Evolutionary conservation across 495 filamentous ascomycete species (phyloP).

Genomic region (Trichoderma erinaceum): DNA sequence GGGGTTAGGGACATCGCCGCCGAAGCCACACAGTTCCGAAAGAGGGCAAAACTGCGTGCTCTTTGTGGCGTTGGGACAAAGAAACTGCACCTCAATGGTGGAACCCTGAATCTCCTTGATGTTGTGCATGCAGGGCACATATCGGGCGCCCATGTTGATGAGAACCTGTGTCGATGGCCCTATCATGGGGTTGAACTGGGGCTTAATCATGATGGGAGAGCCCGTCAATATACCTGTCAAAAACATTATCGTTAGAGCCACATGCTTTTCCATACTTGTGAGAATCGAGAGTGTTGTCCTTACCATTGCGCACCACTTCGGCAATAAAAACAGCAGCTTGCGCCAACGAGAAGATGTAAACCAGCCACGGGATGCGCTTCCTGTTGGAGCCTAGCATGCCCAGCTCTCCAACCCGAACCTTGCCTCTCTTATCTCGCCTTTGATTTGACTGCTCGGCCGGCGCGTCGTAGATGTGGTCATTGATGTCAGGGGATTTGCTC

Average conservation of each 20-base stretch:
- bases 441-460: conserved; percentile 22
- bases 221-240: conserved; percentile 50
- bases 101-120: conserved; percentile 57
- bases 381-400: conserved; percentile 42
- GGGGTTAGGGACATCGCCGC: conserved; percentile 58
- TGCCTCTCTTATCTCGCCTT: conserved; percentile 26
- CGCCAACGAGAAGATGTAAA: conserved; percentile 69
- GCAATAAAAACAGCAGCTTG: conserved; percentile 87
- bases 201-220: conserved; percentile 77
- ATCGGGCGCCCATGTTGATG: conserved; percentile 95
- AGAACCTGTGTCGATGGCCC: conserved; percentile 83
- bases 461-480: conserved; percentile 47
- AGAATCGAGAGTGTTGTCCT: conserved; percentile 22
- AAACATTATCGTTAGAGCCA: conserved; percentile 28
- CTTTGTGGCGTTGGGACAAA: conserved; percentile 70
- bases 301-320: conserved; percentile 78
- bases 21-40: conserved; percentile 74
- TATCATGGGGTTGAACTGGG: conserved; percentile 92
- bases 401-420: conserved; percentile 41
- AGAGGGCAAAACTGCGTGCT: conserved; percentile 60
- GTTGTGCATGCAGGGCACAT: conserved; percentile 89
- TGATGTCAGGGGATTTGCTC: conserved; percentile 37
- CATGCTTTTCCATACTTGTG: neutral
- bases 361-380: conserved; percentile 70
- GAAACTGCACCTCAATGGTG: conserved; percentile 42